These are phyloP conservation scores for Saturnispora gosingensis DNA, from an alignment of 805 yeast genomes.

Conservation along the genomic window DNA sequence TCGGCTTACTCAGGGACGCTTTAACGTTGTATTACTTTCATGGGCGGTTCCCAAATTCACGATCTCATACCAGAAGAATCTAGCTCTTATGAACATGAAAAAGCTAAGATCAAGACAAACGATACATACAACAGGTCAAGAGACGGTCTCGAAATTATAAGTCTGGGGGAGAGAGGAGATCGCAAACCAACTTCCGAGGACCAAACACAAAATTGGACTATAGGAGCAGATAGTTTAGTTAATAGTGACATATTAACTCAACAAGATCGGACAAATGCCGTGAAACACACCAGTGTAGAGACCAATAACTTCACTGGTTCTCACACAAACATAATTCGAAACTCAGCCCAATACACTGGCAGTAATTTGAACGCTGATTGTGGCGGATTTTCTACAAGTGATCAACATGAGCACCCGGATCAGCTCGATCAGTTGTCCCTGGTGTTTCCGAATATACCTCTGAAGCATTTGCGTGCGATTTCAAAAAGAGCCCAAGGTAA, in stretches of 20 bases:
- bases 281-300: too few species aligned
- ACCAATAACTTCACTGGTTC: too few species aligned
- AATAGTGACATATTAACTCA: background rate
- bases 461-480: slow-evolving; percentile 23
- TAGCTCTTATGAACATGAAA: background rate
- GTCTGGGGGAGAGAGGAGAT: background rate
- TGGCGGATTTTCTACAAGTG: background rate
- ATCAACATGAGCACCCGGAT: background rate
- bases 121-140: background rate
- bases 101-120: background rate
- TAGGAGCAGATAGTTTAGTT: background rate
- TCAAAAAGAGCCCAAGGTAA: slow-evolving; percentile 27
- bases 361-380: background rate
- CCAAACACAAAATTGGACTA: background rate
- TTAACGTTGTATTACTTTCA: background rate
- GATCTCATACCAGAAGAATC: background rate
- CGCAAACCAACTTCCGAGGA: background rate
- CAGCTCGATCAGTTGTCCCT: slow-evolving; percentile 18
- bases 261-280: background rate
- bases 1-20: background rate
- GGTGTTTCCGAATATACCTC: slow-evolving; percentile 38
- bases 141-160: background rate
- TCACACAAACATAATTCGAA: background rate
- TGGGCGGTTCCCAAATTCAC: background rate
- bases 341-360: background rate